Base-by-base conservation (phyloP, 2,329 filamentous ascomycete species). In the Catunica adiposa region DNA sequence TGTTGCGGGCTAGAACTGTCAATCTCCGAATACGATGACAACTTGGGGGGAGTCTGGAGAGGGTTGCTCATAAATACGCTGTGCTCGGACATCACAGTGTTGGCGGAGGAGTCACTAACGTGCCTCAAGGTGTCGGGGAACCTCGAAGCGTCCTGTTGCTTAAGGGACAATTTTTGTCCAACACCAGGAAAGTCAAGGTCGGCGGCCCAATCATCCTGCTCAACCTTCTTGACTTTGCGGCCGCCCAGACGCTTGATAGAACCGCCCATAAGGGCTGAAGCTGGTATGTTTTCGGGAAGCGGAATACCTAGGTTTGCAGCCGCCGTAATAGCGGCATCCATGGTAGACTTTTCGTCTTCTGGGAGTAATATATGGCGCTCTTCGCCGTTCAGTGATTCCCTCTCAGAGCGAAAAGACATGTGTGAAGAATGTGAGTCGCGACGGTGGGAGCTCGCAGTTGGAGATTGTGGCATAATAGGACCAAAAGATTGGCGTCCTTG, bases 221-320 rank as follows among this genome's bases (percentile, higher is more conserved):
- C 79, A 42, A 83, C 80, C 64, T 79, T 84, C 63, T 81, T 83
- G 20, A 84, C 74, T 63, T 83, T 88, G 61, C 80, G 78, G 58
- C 80, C 81, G 52, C 89, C 89, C 34, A 97, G 75, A 62, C 89
- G 78, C 71, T 94, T 94, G 65, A 97, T 97, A 8, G 89, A 90
- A 54, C 92, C 92, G 54, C 90, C 90, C 66, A 92, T 79, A 44
- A 98, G 73, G 29, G 92, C 92, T 20, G 90, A 95, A 29, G 86
- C 80, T 1, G 90, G 89, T 31, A 97, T 81, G 65, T 89, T 89
- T 53, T 79, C 74, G 26, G 92, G 92, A 56, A 97, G 80, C 5
- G 92, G 90, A 61, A 98, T 95, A 62, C 92, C 92, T 25, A 89
- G 89, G 66, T 82, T 83, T 64, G 88, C 85, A 34, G 89, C 90